phyloP scores from a whole-genome alignment of 257 asterid genomes.

The Ligustrum vulgare region DNA sequence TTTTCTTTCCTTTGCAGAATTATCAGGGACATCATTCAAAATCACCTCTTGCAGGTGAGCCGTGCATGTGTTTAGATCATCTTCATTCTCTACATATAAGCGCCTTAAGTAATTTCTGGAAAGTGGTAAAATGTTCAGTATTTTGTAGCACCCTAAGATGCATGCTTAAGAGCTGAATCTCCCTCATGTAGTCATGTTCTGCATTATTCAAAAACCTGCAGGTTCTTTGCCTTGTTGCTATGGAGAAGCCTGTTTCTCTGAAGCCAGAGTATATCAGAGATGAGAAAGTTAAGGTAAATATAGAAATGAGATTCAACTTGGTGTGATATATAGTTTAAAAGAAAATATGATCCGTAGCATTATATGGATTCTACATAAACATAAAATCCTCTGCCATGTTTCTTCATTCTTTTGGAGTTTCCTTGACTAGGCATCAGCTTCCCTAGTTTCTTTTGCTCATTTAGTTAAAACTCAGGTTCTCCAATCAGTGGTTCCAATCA shows the following conservation, averaged over 20 bases:
- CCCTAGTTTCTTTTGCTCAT: conserved; percentile 19
- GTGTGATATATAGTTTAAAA: not conserved
- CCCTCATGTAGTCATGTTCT: not conserved
- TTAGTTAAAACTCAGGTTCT: conserved; percentile 64
- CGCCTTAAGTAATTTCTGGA: not conserved
- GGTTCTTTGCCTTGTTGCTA: conserved; percentile 93
- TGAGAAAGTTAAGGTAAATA: conserved; percentile 87
- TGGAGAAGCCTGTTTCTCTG: conserved; percentile 87
- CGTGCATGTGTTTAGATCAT: not conserved
- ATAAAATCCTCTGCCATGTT: not conserved
- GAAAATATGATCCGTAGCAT: not conserved
- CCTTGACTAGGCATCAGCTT: conserved; percentile 2
- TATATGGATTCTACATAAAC: not conserved
- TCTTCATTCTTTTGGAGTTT: not conserved
- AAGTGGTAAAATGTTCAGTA: not conserved
- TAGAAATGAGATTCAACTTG: not conserved
- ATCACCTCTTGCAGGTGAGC: conserved; percentile 84
- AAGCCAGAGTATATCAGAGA: conserved; percentile 88
- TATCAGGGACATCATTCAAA: conserved; percentile 89
- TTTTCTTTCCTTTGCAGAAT: conserved; percentile 55
- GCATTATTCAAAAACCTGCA: conserved; percentile 24
- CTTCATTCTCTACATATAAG: conserved; percentile 1
- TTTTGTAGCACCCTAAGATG: not conserved
- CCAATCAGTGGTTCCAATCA: conserved; percentile 82
- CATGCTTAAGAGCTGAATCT: not conserved